Conservation (phyloP, 345 rosid species). For the Laguncularia racemosa region DNA sequence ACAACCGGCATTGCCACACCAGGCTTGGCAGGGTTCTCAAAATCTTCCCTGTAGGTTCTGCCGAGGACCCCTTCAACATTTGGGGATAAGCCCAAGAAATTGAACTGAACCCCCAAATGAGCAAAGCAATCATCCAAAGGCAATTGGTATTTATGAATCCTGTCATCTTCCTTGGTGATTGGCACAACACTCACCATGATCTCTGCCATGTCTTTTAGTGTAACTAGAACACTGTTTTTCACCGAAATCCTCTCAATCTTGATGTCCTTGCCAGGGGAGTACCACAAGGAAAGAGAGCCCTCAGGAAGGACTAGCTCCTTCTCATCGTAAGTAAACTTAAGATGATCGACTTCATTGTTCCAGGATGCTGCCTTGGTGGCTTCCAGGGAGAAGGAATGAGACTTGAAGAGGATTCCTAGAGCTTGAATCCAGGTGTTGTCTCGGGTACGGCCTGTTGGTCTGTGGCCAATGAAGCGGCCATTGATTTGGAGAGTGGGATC, state of each 20-base stretch:
- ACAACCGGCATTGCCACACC: conserved; percentile 13
- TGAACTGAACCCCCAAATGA: conserved; percentile 16
- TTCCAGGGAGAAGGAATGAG: conserved; percentile 9
- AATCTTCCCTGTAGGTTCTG: conserved; percentile 13
- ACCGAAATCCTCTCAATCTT: conserved; percentile 5
- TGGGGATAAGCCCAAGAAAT: conserved; percentile 9
- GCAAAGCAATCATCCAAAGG: conserved; percentile 12
- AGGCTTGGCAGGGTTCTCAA: conserved; percentile 12
- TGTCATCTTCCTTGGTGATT: conserved; percentile 8
- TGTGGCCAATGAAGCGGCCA: conserved; percentile 16
- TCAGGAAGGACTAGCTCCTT: neutral
- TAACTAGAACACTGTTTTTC: conserved; percentile 6
- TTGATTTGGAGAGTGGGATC: conserved; percentile 13
- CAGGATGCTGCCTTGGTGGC: conserved; percentile 10
- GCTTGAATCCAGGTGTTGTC: conserved; percentile 18
- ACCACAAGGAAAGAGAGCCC: conserved; percentile 12
- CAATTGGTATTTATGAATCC: conserved; percentile 14
- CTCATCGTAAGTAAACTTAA: conserved; percentile 8
- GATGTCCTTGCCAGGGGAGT: conserved; percentile 2
- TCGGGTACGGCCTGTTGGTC: conserved; percentile 8
- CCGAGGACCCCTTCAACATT: conserved; percentile 10
- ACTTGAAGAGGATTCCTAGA: conserved; percentile 12
- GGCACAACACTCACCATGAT: conserved; percentile 12
- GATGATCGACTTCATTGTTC: conserved; percentile 8
- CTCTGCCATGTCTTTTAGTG: conserved; percentile 6